A percentile compares a stretch with the other conserved stretches of the same genome.
Conservation (phyloP, 495 filamentous ascomycete genomes). For the Aspergillus saccharolyticus region DNA sequence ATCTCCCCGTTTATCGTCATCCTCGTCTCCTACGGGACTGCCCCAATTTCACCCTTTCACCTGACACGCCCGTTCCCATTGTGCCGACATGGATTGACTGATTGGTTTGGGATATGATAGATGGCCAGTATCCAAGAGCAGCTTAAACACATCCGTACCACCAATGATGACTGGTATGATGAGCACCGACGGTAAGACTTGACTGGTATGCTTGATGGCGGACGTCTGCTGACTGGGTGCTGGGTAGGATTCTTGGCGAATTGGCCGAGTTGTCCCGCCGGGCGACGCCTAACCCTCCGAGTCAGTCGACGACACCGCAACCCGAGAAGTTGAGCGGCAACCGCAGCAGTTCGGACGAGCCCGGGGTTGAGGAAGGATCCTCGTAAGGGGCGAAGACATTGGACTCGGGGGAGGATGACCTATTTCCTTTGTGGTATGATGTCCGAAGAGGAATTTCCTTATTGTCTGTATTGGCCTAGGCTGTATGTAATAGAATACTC, state of each 20-base stretch:
- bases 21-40: constrained; percentile 25
- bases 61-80: constrained; percentile 23
- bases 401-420: constrained; percentile 13
- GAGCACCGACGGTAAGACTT: constrained; percentile 41
- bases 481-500: constrained; percentile 40
- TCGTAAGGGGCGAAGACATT: constrained; percentile 19
- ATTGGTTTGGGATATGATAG: constrained; percentile 20
- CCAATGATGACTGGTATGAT: constrained; percentile 44
- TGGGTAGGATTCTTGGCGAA: constrained; percentile 38
- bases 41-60: constrained; percentile 34
- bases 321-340: constrained; percentile 22
- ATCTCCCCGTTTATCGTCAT: constrained; percentile 39
- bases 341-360: constrained; percentile 18
- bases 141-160: constrained; percentile 45
- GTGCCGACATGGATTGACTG: constrained; percentile 13
- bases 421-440: constrained; percentile 18
- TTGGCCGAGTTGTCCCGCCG: constrained; percentile 36
- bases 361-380: constrained; percentile 1
- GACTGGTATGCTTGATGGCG: background rate
- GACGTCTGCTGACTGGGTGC: background rate
- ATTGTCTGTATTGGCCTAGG: constrained; percentile 27
- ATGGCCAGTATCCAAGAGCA: constrained; percentile 51
- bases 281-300: constrained; percentile 30
- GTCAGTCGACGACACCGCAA: constrained; percentile 32
- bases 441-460: constrained; percentile 6